Evolutionary conservation across 2,329 filamentous ascomycete species (phyloP), one percentile per base, ranked within the genome.

Genomic region (Penicillium digitatum): DNA sequence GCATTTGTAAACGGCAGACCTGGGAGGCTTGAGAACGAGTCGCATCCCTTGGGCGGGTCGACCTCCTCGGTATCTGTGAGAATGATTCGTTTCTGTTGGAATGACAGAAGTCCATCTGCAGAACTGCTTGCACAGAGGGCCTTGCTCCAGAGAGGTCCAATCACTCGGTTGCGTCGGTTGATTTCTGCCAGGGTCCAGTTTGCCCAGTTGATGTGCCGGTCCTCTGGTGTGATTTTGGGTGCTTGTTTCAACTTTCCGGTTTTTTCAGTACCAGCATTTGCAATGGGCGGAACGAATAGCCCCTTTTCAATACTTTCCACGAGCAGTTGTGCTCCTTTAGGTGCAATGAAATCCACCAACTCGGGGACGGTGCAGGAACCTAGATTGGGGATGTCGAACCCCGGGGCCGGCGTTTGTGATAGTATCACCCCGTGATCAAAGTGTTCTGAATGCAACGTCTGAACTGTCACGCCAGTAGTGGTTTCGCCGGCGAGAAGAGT

Each of bases 391-490:
- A 90, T 77, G 1, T 66, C 58, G 4, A 83, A 66, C 1, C 83
- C 84, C 0, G 84, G 84, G 0, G 67, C 54, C 0, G 82, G 79
- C 0, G 84, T 87, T 72, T 95, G 91, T 16, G 82, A 80, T 26
- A 99, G 78, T 10, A 96, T 81, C 2, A 78, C 72, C 27, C 94
- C 94, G 56, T 85, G 83, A 71, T 99, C 94, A 69, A 97, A 96
- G 44, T 80, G 74, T 16, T 77, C 74, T 2, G 84, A 81, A 70
- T 96, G 85, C 35, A 99, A 81, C 0, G 93, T 97, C 72, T 99
- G 94, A 26, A 99, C 78, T 0, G 89, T 88, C 22, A 96, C 81
- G 24, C 94, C 94, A 0, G 88, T 90, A 56, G 77, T 74, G 0
- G 67, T 66, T 52, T 83, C 78, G 12, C 80, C 76, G 27, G 81